Base-by-base conservation (phyloP, 768 basidiomycete genomes). In the Pseudohyphozyma bogoriensis region DNA sequence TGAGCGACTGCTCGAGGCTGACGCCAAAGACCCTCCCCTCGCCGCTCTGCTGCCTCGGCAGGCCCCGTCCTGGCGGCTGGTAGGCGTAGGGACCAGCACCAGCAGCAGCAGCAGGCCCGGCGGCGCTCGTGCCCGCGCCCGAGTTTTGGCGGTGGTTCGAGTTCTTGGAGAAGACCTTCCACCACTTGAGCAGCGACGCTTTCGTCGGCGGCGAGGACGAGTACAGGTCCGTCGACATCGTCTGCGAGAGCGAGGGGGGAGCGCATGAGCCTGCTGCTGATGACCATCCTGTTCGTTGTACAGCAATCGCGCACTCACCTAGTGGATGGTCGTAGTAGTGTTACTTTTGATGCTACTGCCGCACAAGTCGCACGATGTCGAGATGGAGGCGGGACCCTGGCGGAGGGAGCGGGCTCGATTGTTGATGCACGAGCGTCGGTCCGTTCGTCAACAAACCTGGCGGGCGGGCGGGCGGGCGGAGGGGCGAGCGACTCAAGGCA, bases 1-100 rank as follows among this genome's bases (percentile, higher is more conserved):
- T 80, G 67, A 97, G 77, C 62, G 85, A 86, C 70, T 92, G 87
- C 68, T 81, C 80, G 69, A 96, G 81, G 2, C 89, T 84, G 59
- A 82, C 85, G 7, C 86, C 87, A 69, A 97, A 97, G 33, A 97
- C 89, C 13, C 66, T 42, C 6, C 52, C 60, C 33, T 39, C 33
- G 24, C 62, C 63, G 45, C 59, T 58, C 46, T 44, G 44, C 18
- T 54, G 58, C 16, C 29, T 33, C 20, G 57, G 55, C 6, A 67
- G 42, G 0, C 65, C 65, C 2, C 65, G 46, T 2, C 47, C 52
- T 2, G 52, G 52, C 0, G 61, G 65, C 6, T 50, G 32, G 53
- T 66, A 66, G 46, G 46, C 32, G 51, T 26, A 7, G 49, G 55
- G 18, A 26, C 40, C 7, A n/a, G 18, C n/a, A 39, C 16, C 18